phyloP scores from a whole-genome alignment of 805 yeast genomes.

The Saccharomycopsis fermentans region DNA sequence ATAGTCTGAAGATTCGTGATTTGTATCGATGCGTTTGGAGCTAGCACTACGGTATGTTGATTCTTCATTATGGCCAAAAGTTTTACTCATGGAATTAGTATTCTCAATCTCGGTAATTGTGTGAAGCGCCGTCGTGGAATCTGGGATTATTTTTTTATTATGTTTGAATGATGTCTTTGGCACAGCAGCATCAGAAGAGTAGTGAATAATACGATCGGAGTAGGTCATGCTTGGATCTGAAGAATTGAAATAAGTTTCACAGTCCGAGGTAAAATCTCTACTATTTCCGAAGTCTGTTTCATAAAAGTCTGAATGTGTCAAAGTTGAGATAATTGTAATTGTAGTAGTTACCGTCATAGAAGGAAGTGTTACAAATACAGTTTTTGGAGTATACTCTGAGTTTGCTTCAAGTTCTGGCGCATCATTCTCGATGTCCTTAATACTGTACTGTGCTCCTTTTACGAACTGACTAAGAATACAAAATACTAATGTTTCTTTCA shows the following conservation, averaged over 20 bases:
- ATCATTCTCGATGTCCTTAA: not conserved
- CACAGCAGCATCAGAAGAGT: not conserved
- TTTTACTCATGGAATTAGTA: too few species aligned
- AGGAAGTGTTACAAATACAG: not conserved
- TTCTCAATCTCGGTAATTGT: too few species aligned
- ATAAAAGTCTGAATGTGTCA: not conserved
- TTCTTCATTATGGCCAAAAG: too few species aligned
- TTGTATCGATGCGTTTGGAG: too few species aligned
- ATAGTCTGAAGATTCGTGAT: too few species aligned
- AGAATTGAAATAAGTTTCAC: not conserved
- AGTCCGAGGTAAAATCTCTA: not conserved
- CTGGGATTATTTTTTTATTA: not conserved
- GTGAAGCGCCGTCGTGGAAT: too few species aligned
- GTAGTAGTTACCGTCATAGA: not conserved
- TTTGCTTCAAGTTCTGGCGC: not conserved
- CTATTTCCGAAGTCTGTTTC: not conserved
- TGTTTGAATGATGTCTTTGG: not conserved
- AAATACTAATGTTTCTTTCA: not conserved
- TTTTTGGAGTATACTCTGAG: not conserved
- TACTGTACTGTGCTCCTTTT: not conserved
- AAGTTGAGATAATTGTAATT: not conserved
- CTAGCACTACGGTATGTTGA: too few species aligned
- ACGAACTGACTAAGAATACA: not conserved
- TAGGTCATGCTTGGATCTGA: not conserved
- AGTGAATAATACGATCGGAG: not conserved